Evolutionary conservation across 441 rosid species (phyloP).

Genomic region (Erysimum cheiri): DNA sequence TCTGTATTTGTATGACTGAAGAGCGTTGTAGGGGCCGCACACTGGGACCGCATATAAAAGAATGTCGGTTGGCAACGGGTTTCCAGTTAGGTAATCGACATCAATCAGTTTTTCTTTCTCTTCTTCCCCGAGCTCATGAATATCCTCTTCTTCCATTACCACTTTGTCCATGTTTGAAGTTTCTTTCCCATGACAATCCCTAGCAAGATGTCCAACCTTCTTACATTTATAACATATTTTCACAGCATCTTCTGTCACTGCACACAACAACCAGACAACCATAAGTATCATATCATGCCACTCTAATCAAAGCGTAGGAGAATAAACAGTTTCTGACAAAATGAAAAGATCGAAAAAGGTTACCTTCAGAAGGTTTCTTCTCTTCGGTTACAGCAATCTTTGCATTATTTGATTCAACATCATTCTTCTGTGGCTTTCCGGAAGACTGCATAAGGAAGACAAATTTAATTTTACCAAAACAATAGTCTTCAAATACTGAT

Average conservation of each 20-base stretch:
- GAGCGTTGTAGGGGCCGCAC: slow-evolving; percentile 89
- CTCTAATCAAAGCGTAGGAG: not conserved
- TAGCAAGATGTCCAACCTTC: slow-evolving; percentile 82
- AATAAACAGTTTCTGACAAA: not conserved
- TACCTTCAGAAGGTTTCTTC: slow-evolving; percentile 62
- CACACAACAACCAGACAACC: slow-evolving; percentile 23
- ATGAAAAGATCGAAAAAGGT: slow-evolving; percentile 13
- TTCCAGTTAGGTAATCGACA: slow-evolving; percentile 90
- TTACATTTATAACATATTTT: slow-evolving; percentile 94
- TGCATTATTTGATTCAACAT: slow-evolving; percentile 52
- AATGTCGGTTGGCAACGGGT: slow-evolving; percentile 77
- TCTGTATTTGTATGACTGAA: slow-evolving; percentile 88
- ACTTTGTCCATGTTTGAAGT: slow-evolving; percentile 71
- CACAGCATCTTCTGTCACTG: slow-evolving; percentile 74
- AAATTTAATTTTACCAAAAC: slow-evolving; percentile 17
- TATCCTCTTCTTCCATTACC: slow-evolving; percentile 89
- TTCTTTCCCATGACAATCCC: slow-evolving; percentile 80
- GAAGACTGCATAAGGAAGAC: slow-evolving; percentile 67
- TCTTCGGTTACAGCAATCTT: slow-evolving; percentile 43
- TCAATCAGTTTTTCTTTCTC: slow-evolving; percentile 88
- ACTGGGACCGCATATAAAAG: slow-evolving; percentile 87
- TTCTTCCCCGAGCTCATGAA: slow-evolving; percentile 88
- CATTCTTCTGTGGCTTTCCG: slow-evolving; percentile 68
- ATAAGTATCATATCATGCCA: not conserved
- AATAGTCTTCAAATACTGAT: not conserved